These are phyloP conservation scores for Carallia brachiata DNA, from an alignment of 345 rosid species.

Conservation along the genomic window DNA sequence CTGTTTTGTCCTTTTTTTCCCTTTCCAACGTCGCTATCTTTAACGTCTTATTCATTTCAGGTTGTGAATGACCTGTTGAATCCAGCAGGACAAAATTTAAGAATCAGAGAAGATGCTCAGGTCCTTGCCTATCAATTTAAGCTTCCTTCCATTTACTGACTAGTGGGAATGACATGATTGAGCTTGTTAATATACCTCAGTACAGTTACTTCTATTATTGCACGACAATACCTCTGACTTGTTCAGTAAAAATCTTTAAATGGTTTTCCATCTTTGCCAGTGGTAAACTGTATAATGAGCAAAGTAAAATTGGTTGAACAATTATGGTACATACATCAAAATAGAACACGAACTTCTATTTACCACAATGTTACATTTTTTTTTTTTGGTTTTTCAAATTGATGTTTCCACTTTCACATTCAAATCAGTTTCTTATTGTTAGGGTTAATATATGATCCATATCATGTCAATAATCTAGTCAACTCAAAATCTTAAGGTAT, in stretches of 20 bases:
- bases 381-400: neutral
- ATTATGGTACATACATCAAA: too few relatives aligned
- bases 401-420: too few relatives aligned
- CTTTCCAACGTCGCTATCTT: slow-evolving; percentile 2
- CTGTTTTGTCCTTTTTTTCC: neutral
- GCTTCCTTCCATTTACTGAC: neutral
- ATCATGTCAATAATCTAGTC: too few relatives aligned
- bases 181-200: neutral
- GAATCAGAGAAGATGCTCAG: slow-evolving; percentile 99
- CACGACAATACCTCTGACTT: neutral
- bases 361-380: too few relatives aligned
- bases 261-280: neutral
- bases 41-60: slow-evolving; percentile 43
- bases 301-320: too few relatives aligned
- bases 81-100: slow-evolving; percentile 95
- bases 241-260: neutral
- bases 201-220: neutral
- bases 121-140: slow-evolving; percentile 32
- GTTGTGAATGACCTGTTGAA: slow-evolving; percentile 94
- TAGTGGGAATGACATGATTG: neutral
- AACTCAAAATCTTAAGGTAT: too few relatives aligned
- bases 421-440: too few relatives aligned
- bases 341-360: too few relatives aligned
- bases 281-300: too few relatives aligned
- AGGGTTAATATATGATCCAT: too few relatives aligned